These are phyloP conservation scores for Fusarium brevicatenulatum DNA, from an alignment of 2,329 filamentous ascomycete species.

Conservation along the genomic window DNA sequence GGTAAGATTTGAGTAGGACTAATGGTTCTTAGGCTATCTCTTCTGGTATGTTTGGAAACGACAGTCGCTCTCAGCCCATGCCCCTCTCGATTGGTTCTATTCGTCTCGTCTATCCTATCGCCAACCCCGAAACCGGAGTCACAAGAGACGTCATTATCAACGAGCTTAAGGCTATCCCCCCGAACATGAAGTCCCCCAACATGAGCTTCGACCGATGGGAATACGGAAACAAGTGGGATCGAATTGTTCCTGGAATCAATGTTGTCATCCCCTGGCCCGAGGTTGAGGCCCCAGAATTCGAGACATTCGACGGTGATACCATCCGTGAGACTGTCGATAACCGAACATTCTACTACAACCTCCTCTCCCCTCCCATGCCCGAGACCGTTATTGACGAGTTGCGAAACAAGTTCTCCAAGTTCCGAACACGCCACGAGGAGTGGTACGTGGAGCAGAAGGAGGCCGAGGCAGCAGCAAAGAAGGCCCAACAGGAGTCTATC, in stretches of 20 bases:
- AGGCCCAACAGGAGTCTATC: slow-evolving; percentile 46
- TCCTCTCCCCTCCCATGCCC: slow-evolving; percentile 83
- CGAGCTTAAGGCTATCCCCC: slow-evolving; percentile 67
- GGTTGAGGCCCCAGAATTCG: slow-evolving; percentile 57
- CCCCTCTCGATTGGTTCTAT: slow-evolving; percentile 76
- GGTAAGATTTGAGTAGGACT: not conserved
- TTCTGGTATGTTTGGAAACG: slow-evolving; percentile 46
- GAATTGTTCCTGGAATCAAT: slow-evolving; percentile 76
- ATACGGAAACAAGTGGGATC: slow-evolving; percentile 57
- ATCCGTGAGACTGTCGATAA: slow-evolving; percentile 78
- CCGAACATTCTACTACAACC: slow-evolving; percentile 79
- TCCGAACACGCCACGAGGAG: slow-evolving; percentile 81
- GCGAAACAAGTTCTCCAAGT: slow-evolving; percentile 82
- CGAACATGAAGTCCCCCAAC: slow-evolving; percentile 57
- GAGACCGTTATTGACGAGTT: slow-evolving; percentile 83
- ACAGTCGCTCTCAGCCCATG: slow-evolving; percentile 46
- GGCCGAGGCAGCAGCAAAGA: slow-evolving; percentile 62
- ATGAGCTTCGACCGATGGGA: slow-evolving; percentile 56
- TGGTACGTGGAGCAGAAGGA: slow-evolving; percentile 76
- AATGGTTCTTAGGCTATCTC: slow-evolving; percentile 41
- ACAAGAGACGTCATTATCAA: slow-evolving; percentile 82
- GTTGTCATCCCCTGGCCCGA: slow-evolving; percentile 81
- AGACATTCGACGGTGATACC: slow-evolving; percentile 75
- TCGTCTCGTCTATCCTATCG: slow-evolving; percentile 82
- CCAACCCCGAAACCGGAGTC: slow-evolving; percentile 70